Base-by-base conservation (phyloP, 2,329 filamentous ascomycete species). In the Fusarium sp. region DNA sequence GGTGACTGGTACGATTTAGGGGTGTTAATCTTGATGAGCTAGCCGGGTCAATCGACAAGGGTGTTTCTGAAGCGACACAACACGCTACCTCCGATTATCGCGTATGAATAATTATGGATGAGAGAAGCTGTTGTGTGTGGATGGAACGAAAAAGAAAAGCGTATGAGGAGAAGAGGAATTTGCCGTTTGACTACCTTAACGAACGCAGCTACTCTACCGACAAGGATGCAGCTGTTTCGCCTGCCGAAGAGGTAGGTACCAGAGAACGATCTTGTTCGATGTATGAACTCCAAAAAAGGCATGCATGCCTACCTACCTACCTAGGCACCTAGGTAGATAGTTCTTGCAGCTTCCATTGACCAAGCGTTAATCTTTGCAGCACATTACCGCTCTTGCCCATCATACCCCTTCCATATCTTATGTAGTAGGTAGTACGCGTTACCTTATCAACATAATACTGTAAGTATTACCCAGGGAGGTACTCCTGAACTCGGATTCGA, bases 1-100 rank as follows among this genome's bases (percentile, higher is more conserved):
- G 36, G 42, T 55, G 36, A 65, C 64, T 39, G 13, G 59, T 36
- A 42, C 50, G 60, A 62, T 55, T 53, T 58, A 48, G 51, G 46
- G 42, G 57, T 46, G 48, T 69, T 51, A 39, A 69, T 69, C 66
- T 66, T 42, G 46, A 61, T 56, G 40, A 42, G 48, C 41, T 51
- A 66, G 31, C 27, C 46, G 27, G 51, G 39, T 49, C 52, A 51
- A 48, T 57, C 13, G 46, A 54, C 52, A 66, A 35, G 61, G 66
- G 55, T 67, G 6, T 20, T 18, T 29, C 25, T 42, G 14, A 33
- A 53, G 33, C 51, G 37, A 46, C 46, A 49, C 39, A 17, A 25
- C 39, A 36, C 20, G 31, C 36, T 31, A 25, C 11, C 13, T 29
- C n/a, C 8, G 14, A 20, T 49, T 18, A 18, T 33, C 14, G 14